Conservation (phyloP, 345 rosid genomes). For the Salix caprea region DNA sequence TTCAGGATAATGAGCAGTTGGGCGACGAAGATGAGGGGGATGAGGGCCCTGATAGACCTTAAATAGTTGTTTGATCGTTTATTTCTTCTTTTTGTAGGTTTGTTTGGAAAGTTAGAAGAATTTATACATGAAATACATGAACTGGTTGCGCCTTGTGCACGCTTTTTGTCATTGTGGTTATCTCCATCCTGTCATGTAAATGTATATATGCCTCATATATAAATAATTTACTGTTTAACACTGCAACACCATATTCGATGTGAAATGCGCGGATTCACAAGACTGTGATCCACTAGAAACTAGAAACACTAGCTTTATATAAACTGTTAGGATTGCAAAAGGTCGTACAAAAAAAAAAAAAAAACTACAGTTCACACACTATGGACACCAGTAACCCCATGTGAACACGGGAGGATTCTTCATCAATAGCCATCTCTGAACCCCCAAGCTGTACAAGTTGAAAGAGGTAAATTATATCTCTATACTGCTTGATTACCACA, state of each 20-base stretch:
- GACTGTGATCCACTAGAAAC: not conserved
- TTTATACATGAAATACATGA: not conserved
- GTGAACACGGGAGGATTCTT: slow-evolving; percentile 14
- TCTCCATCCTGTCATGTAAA: not conserved
- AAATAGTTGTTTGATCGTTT: slow-evolving; percentile 3
- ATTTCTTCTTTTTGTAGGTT: slow-evolving; percentile 33
- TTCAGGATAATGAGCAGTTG: slow-evolving; percentile 52
- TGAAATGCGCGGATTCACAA: not conserved
- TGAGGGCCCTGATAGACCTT: slow-evolving; percentile 48
- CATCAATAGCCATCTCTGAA: slow-evolving; percentile 25
- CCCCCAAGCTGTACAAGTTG: slow-evolving; percentile 12
- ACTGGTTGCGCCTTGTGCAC: not conserved
- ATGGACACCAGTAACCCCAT: not conserved
- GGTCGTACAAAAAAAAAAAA: not conserved
- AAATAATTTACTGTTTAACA: not conserved
- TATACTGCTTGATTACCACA: slow-evolving; percentile 43
- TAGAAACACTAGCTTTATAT: not conserved
- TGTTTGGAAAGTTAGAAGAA: slow-evolving; percentile 20
- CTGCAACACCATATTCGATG: not conserved
- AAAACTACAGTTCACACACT: not conserved
- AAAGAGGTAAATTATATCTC: not conserved
- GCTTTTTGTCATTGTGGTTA: not conserved
- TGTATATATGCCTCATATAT: not conserved
- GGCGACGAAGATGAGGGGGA: slow-evolving; percentile 30
- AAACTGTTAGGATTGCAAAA: not conserved